These are phyloP conservation scores for Sclerotinia minor DNA, from an alignment of 2,329 filamentous ascomycete species.

Conservation along the genomic window DNA sequence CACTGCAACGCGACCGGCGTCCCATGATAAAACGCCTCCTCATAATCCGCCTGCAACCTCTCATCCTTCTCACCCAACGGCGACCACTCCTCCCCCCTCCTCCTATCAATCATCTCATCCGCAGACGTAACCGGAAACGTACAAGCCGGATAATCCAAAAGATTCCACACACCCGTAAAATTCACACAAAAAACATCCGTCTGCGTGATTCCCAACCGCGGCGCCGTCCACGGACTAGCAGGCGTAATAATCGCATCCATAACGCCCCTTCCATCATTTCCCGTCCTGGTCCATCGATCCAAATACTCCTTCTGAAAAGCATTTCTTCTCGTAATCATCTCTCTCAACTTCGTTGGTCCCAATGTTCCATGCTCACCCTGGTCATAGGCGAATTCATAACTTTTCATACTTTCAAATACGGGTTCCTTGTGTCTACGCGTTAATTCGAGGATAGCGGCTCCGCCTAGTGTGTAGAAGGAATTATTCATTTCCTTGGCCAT, in stretches of 20 bases:
- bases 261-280: constrained; percentile 18
- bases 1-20: constrained; percentile 39
- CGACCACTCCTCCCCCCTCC: constrained; percentile 31
- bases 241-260: constrained; percentile 44
- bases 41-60: constrained; percentile 39
- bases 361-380: constrained; percentile 38
- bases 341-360: constrained; percentile 38
- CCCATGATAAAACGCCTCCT: constrained; percentile 40
- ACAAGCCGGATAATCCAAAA: constrained; percentile 42
- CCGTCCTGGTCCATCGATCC: constrained; percentile 43
- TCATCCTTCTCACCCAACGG: constrained; percentile 39
- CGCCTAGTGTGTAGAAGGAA: constrained; percentile 42
- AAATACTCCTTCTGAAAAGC: constrained; percentile 43
- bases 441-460: constrained; percentile 38
- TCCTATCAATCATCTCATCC: constrained; percentile 44
- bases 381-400: constrained; percentile 37
- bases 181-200: constrained; percentile 36
- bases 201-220: constrained; percentile 40
- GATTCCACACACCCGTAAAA: constrained; percentile 40
- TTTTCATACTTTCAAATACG: constrained; percentile 38
- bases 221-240: constrained; percentile 42
- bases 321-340: constrained; percentile 42
- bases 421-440: constrained; percentile 38
- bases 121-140: constrained; percentile 49
- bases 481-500: constrained; percentile 38